Evolutionary conservation across 768 basidiomycete species (phyloP).

Genomic region (Paxillus rubicundulus): DNA sequence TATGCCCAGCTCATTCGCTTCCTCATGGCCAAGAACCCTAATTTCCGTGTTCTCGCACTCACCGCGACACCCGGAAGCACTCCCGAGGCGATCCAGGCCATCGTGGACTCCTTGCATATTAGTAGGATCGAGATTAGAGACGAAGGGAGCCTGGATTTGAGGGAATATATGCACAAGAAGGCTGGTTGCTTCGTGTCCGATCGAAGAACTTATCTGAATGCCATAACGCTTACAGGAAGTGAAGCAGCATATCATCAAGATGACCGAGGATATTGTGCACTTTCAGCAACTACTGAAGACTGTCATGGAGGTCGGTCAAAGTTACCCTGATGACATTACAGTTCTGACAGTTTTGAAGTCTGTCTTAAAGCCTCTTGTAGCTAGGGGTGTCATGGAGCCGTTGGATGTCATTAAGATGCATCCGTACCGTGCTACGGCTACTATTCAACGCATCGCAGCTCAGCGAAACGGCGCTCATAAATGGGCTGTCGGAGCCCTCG

Average conservation of each 20-base stretch:
- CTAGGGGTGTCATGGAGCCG: constrained; percentile 44
- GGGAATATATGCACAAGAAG: constrained; percentile 86
- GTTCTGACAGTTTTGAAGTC: constrained; percentile 21
- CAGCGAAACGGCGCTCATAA: constrained; percentile 33
- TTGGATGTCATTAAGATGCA: constrained; percentile 65
- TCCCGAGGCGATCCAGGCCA: constrained; percentile 81
- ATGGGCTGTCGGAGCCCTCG: constrained; percentile 53
- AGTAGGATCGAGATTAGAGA: constrained; percentile 93
- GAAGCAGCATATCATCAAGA: constrained; percentile 73
- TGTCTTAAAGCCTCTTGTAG: constrained; percentile 36
- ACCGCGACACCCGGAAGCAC: constrained; percentile 93
- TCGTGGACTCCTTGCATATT: constrained; percentile 93
- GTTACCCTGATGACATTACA: not conserved
- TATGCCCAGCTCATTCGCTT: constrained; percentile 87
- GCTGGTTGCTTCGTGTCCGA: constrained; percentile 35
- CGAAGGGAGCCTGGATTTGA: constrained; percentile 85
- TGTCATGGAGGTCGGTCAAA: constrained; percentile 66
- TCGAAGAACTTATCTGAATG: constrained; percentile 1
- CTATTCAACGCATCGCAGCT: constrained; percentile 38
- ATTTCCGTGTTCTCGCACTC: constrained; percentile 88
- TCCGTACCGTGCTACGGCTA: constrained; percentile 54
- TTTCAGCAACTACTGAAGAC: constrained; percentile 66
- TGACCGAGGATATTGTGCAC: constrained; percentile 62
- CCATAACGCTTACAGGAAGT: constrained; percentile 47
- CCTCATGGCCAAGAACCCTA: constrained; percentile 91